Conservation (phyloP, 176 grass and related monocot genomes). For the Aechmea fasciata region DNA sequence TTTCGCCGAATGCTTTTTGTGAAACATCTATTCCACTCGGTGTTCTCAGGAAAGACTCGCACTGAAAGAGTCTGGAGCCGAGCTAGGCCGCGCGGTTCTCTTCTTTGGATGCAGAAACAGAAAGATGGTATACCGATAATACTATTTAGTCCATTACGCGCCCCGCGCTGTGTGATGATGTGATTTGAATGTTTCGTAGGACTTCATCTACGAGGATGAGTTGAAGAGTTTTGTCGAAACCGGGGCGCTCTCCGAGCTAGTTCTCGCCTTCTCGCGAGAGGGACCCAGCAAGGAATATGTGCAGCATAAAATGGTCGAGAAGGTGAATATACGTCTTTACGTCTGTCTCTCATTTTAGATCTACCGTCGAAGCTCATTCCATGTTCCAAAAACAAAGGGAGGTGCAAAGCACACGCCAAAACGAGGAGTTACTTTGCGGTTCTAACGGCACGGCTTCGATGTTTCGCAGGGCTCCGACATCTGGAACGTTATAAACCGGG, state of each 20-base stretch:
- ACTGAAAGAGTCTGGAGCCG: constrained; percentile 58
- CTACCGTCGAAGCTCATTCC: neutral
- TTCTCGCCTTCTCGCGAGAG: constrained; percentile 74
- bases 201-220: constrained; percentile 90
- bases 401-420: no score
- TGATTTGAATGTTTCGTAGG: constrained; percentile 34
- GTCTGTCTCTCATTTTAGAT: constrained; percentile 12
- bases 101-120: constrained; percentile 97
- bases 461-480: constrained; percentile 49
- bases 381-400: no score
- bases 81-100: constrained; percentile 57
- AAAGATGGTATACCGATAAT: constrained; percentile 38
- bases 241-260: constrained; percentile 73
- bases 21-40: neutral
- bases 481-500: constrained; percentile 66
- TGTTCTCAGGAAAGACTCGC: constrained; percentile 69
- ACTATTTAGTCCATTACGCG: neutral
- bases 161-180: neutral
- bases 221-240: constrained; percentile 61
- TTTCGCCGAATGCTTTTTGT: constrained; percentile 1
- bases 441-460: neutral
- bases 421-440: no score
- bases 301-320: constrained; percentile 83
- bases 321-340: constrained; percentile 30
- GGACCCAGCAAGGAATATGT: constrained; percentile 85